phyloP scores from a whole-genome alignment of 2,329 filamentous ascomycete genomes.

The Aspergillus sp. region DNA sequence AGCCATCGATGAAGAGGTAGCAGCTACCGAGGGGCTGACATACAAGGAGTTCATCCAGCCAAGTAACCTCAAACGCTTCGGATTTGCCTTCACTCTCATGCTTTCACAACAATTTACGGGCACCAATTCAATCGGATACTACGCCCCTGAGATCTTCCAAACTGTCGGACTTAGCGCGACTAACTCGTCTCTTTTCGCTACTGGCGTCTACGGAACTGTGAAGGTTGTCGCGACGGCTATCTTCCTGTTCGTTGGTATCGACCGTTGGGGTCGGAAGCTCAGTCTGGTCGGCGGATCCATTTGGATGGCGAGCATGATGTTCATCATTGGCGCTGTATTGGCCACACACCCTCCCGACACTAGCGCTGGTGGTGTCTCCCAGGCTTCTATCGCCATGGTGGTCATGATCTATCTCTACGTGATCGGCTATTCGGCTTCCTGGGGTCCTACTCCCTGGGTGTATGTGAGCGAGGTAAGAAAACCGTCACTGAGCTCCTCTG shows the following conservation, averaged over 20 bases:
- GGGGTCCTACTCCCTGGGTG: conserved; percentile 37
- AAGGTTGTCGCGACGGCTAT: conserved; percentile 41
- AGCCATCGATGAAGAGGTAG: conserved; percentile 46
- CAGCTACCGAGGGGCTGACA: conserved; percentile 43
- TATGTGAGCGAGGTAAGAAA: conserved; percentile 35
- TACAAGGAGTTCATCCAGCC: conserved; percentile 44
- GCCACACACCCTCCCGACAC: conserved; percentile 36
- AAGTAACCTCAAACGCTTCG: conserved; percentile 42
- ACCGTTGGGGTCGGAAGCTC: conserved; percentile 40
- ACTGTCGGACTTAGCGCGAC: conserved; percentile 37
- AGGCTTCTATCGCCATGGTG: conserved; percentile 40
- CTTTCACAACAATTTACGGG: conserved; percentile 46
- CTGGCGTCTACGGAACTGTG: conserved; percentile 42
- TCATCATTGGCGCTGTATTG: conserved; percentile 40
- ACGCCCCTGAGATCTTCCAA: conserved; percentile 43
- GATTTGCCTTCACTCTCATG: conserved; percentile 42
- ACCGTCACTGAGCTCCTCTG: not conserved
- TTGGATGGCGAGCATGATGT: conserved; percentile 43
- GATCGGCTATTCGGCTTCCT: conserved; percentile 30
- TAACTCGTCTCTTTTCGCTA: conserved; percentile 40
- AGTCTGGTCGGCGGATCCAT: conserved; percentile 38
- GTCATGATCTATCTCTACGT: conserved; percentile 55
- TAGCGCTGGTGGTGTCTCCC: conserved; percentile 29
- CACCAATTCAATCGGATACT: conserved; percentile 45
- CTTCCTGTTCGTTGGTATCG: conserved; percentile 42